Base-by-base conservation (phyloP, 2,329 filamentous ascomycete genomes). In the Aspergillus aculeatus region DNA sequence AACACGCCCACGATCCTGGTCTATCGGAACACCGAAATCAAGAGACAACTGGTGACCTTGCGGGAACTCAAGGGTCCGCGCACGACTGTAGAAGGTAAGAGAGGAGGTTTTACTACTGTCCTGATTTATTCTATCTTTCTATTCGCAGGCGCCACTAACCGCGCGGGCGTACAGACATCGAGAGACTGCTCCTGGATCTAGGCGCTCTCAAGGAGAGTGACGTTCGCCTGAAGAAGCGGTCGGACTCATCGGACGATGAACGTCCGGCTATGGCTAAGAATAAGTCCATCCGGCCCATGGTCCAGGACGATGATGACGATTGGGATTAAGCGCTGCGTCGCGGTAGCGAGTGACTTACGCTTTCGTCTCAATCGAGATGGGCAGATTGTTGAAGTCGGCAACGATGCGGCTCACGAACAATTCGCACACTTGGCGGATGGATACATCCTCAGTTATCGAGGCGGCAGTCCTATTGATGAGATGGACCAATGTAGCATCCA, bases 1-100 rank as follows among this genome's bases (percentile, higher is more conserved):
- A 99, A 99, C 75, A 96, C 92, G 59, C 95, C 95, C 1, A 99
- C 95, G 0, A 92, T 99, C 38, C 73, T 99, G 63, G 85, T 96
- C 0, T 99, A 99, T 78, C 89, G 89, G 73, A 92, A 96, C 69
- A 92, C 92, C 19, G 91, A 99, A 73, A 96, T 99, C 66, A 87
- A 88, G 73, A 91, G 87, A 79, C 95, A 99, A 77, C 79, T 97
- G 54, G 90, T 99, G n/a, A 98, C 94, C 4, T 78, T 99, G 64
- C 84, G 86, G 69, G 91, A 91, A 56, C 77, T 98, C 50, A 86
- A 87, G 10, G 95, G 95, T 4, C 83, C 85, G 3, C 83, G 84
- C 64, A 91, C 89, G 58, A 87, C 81, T 66, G 83, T 92, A 80
- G 78, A 84, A 69, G 79, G 79, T 80, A 65, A 60, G 69, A 21